Conservation (phyloP, 129 eudicot species). For the Artemisia annua region DNA sequence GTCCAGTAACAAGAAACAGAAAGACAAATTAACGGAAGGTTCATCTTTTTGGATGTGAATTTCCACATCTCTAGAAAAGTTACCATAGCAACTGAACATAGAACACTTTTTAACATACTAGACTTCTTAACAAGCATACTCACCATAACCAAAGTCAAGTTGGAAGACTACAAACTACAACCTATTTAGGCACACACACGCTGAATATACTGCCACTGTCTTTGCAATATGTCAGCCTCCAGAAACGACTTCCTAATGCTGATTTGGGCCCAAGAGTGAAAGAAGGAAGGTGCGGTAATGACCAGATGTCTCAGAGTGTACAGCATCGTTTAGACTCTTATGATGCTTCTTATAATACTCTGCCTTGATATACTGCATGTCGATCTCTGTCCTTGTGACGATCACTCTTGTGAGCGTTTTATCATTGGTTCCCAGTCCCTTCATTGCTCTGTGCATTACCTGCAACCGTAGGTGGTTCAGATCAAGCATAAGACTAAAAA, state of each 20-base stretch:
- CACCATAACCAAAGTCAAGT: neutral
- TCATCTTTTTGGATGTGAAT: neutral
- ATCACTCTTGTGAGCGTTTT: conserved; percentile 63
- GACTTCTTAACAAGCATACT: conserved; percentile 14
- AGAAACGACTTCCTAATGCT: conserved; percentile 16
- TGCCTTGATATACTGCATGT: conserved; percentile 80
- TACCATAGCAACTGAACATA: neutral
- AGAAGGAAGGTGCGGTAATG: conserved; percentile 71
- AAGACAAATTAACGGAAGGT: neutral
- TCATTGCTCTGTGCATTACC: conserved; percentile 81
- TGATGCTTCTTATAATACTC: conserved; percentile 76
- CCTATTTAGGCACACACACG: neutral
- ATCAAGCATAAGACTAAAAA: too few relatives aligned
- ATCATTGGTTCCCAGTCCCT: conserved; percentile 87
- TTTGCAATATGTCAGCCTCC: neutral
- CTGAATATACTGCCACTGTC: neutral
- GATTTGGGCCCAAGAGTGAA: conserved; percentile 67
- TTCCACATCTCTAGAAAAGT: conserved; percentile 10
- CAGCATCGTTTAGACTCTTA: conserved; percentile 67
- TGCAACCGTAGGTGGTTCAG: conserved; percentile 15
- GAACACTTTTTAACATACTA: neutral
- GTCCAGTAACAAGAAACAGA: neutral
- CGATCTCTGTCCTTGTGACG: conserved; percentile 81
- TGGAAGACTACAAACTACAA: neutral
- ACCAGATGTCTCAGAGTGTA: conserved; percentile 83